These are phyloP conservation scores for Chloris gayana DNA, from an alignment of 176 grass and related monocot genomes.

Conservation along the genomic window DNA sequence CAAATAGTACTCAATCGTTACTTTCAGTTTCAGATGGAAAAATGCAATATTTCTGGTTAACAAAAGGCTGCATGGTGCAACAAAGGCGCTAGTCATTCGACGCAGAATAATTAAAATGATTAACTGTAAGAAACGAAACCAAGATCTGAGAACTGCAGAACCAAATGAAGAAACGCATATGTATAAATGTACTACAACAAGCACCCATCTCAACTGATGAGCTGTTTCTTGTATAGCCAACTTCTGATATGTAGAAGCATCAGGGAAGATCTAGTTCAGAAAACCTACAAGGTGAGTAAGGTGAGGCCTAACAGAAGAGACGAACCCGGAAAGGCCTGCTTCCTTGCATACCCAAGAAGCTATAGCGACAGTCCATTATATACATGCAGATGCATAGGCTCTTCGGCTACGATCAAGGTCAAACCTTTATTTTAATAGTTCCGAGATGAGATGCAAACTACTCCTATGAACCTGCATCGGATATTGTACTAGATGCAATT, in stretches of 20 bases:
- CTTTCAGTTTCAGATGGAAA: background rate
- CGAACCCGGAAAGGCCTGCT: conserved; percentile 16
- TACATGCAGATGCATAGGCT: conserved; percentile 8
- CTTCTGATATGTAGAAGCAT: background rate
- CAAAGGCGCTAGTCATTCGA: background rate
- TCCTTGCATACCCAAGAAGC: conserved; percentile 19
- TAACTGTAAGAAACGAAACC: background rate
- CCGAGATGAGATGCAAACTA: background rate
- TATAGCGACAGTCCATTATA: conserved; percentile 30
- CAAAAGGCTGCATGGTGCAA: conserved; percentile 14
- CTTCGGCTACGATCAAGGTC: conserved; percentile 36
- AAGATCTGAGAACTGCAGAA: background rate
- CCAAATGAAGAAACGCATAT: background rate
- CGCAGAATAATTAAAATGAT: background rate
- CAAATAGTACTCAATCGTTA: too few relatives aligned
- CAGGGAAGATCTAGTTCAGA: background rate
- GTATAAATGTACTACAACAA: conserved; percentile 17
- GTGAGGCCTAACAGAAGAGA: background rate
- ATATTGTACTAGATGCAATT: conserved; percentile 51
- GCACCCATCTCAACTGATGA: background rate
- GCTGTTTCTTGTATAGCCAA: background rate
- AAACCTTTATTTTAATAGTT: conserved; percentile 35
- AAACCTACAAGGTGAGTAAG: conserved; percentile 35
- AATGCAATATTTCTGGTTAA: background rate
- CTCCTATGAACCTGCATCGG: conserved; percentile 37